phyloP scores from a whole-genome alignment of 176 grass and related monocot genomes.

The Ampelocalamus luodianensis region DNA sequence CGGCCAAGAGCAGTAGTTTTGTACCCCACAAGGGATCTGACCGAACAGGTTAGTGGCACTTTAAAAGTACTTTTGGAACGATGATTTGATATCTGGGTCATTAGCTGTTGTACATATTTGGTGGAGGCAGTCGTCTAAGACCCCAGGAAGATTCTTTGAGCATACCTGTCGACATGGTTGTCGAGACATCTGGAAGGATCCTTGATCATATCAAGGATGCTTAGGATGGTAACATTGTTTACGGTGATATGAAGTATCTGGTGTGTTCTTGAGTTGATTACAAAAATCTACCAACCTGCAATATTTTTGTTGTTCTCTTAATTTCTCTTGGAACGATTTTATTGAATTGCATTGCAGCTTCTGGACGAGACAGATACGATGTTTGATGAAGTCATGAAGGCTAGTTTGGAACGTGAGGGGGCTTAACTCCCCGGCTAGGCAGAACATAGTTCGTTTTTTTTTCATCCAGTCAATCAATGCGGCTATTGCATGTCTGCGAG shows the following conservation, averaged over 20 bases:
- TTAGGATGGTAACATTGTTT: constrained; percentile 93
- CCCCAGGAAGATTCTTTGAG: constrained; percentile 92
- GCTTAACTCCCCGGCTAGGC: too few species aligned
- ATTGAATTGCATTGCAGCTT: constrained; percentile 47
- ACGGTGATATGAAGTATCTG: constrained; percentile 96
- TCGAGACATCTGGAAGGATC: constrained; percentile 88
- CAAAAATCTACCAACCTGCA: not conserved
- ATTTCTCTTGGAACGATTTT: constrained; percentile 15
- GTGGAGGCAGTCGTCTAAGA: constrained; percentile 77
- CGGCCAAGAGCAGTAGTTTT: constrained; percentile 73
- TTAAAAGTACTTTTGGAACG: too few species aligned
- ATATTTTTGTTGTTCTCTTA: not conserved
- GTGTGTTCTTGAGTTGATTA: constrained; percentile 46
- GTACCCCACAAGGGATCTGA: too few species aligned
- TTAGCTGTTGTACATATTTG: constrained; percentile 25
- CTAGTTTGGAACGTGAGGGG: too few species aligned
- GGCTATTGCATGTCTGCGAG: too few species aligned
- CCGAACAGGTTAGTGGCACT: too few species aligned
- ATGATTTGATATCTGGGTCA: not conserved
- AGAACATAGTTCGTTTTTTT: too few species aligned
- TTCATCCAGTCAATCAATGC: too few species aligned
- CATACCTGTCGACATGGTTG: constrained; percentile 87
- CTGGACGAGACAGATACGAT: constrained; percentile 98
- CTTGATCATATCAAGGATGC: constrained; percentile 70
- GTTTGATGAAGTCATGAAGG: constrained; percentile 79